Evolutionary conservation across 192 early-diverging fungal species (phyloP).

Genomic region (Rhizoclosmatium globosum): DNA sequence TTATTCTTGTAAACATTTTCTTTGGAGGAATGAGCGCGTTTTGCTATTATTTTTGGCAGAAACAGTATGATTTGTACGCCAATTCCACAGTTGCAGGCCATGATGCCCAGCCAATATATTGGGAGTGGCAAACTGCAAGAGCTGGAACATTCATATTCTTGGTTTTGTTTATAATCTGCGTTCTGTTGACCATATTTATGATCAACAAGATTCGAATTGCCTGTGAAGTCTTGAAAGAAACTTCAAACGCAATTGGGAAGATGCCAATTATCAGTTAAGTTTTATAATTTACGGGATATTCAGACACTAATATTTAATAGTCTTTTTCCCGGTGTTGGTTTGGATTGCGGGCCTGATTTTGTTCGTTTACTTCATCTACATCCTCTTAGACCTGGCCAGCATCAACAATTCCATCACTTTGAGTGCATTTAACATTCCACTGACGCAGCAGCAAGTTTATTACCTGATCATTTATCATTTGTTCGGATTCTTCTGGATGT

Average conservation of each 20-base stretch:
- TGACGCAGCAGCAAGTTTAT: slow-evolving; percentile 21
- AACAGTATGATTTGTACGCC: slow-evolving; percentile 15
- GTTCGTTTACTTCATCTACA: slow-evolving; percentile 42
- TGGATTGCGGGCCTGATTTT: slow-evolving; percentile 27
- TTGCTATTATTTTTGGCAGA: slow-evolving; percentile 52
- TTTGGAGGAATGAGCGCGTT: slow-evolving; percentile 36
- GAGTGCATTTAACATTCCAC: slow-evolving; percentile 29
- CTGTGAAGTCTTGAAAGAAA: slow-evolving; percentile 59
- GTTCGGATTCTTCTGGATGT: slow-evolving; percentile 66
- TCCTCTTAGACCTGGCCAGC: slow-evolving; percentile 43
- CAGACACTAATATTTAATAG: slow-evolving; percentile 21
- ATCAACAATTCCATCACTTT: slow-evolving; percentile 32
- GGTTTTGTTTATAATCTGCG: slow-evolving; percentile 47
- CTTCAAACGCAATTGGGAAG: slow-evolving; percentile 44
- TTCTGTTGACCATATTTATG: slow-evolving; percentile 57
- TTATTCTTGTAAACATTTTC: slow-evolving; percentile 45
- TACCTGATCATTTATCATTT: slow-evolving; percentile 59
- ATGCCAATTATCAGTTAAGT: slow-evolving; percentile 58
- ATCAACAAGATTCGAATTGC: slow-evolving; percentile 61
- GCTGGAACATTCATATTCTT: slow-evolving; percentile 21
- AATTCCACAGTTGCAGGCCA: slow-evolving; percentile 28
- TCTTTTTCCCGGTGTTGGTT: slow-evolving; percentile 46
- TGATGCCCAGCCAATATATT: slow-evolving; percentile 5
- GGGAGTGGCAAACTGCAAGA: slow-evolving; percentile 8
- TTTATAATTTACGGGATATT: background rate